These are phyloP conservation scores for Setaria italica DNA, from an alignment of 202 grass and related monocot genomes.

Conservation along the genomic window DNA sequence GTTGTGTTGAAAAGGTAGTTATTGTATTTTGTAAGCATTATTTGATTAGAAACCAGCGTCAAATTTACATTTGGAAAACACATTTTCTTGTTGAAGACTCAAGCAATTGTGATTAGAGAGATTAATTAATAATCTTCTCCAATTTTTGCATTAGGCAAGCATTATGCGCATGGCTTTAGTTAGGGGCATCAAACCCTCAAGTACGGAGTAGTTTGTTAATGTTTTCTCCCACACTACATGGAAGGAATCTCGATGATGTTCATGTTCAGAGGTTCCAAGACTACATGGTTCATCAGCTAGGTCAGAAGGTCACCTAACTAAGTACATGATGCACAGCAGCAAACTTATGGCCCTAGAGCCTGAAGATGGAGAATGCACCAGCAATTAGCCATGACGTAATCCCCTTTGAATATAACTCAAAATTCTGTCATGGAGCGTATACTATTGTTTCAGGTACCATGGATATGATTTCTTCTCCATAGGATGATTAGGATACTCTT, in stretches of 20 bases:
- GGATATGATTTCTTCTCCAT: slow-evolving; percentile 42
- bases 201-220: not conserved
- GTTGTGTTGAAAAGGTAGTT: not conserved
- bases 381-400: not conserved
- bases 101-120: not conserved
- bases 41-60: not conserved
- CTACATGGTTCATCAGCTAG: slow-evolving; percentile 14
- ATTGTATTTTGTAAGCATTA: not conserved
- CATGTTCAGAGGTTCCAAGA: slow-evolving; percentile 2
- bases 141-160: not conserved
- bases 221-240: not conserved
- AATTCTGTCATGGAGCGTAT: not conserved
- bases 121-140: not conserved
- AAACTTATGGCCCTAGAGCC: not conserved
- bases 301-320: not conserved
- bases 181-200: not conserved
- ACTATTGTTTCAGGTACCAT: slow-evolving; percentile 35
- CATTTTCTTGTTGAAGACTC: not conserved
- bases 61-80: not conserved
- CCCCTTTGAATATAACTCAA: not conserved
- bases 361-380: not conserved
- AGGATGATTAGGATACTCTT: slow-evolving; percentile 41
- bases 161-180: not conserved
- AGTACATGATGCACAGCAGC: not conserved
- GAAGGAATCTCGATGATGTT: slow-evolving; percentile 18